phyloP scores from a whole-genome alignment of 83 land plant species.

The Thuja plicata region DNA sequence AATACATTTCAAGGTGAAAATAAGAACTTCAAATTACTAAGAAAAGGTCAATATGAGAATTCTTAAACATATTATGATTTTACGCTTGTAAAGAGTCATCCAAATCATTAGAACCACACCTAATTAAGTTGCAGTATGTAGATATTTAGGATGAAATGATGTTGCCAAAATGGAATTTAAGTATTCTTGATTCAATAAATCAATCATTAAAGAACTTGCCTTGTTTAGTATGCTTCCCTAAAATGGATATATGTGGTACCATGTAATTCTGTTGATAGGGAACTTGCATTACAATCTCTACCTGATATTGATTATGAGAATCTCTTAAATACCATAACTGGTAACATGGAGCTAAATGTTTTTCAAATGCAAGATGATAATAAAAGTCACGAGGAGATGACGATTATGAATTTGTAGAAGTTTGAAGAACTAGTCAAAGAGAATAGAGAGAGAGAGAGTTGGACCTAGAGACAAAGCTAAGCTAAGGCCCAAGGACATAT shows the following conservation, averaged over 20 bases:
- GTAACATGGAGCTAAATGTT: constrained; percentile 24
- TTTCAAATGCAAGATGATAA: constrained; percentile 20
- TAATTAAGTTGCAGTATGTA: neutral
- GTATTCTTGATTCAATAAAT: neutral
- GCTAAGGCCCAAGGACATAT: constrained; percentile 82
- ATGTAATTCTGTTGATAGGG: neutral
- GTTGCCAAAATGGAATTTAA: neutral
- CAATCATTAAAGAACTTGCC: neutral
- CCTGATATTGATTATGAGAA: constrained; percentile 24
- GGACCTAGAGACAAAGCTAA: constrained; percentile 65
- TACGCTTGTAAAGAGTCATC: neutral
- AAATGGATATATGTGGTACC: neutral
- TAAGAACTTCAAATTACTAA: neutral
- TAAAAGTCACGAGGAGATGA: neutral
- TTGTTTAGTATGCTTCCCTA: neutral
- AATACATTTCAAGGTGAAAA: neutral
- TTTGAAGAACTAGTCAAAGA: constrained; percentile 37
- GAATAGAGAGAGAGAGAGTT: constrained; percentile 57
- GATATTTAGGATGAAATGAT: neutral
- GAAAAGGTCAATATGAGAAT: neutral
- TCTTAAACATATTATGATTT: neutral
- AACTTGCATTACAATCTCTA: neutral
- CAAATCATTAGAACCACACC: neutral
- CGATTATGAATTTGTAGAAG: constrained; percentile 16
- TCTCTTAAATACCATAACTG: constrained; percentile 67